Conservation (phyloP, 768 basidiomycete species). For the Tephrocybe sp. region DNA sequence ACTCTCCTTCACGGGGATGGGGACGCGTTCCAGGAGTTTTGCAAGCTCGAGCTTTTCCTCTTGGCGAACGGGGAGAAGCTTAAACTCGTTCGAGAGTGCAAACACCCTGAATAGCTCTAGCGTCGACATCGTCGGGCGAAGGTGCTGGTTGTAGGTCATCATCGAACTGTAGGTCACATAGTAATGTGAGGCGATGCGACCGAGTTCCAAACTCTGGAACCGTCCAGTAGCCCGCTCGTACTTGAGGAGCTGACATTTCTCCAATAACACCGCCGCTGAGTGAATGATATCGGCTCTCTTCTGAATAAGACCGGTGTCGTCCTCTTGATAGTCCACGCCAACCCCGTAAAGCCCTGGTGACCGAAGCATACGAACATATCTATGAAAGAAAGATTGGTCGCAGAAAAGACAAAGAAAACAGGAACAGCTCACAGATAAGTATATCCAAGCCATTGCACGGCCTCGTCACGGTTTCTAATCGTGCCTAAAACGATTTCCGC, state of each 20-base stretch:
- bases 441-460: slow-evolving; percentile 96
- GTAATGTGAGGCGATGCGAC: slow-evolving; percentile 92
- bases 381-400: slow-evolving; percentile 27
- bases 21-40: slow-evolving; percentile 90
- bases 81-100: slow-evolving; percentile 94
- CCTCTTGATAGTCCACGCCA: slow-evolving; percentile 87
- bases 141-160: slow-evolving; percentile 94
- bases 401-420: slow-evolving; percentile 5
- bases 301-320: slow-evolving; percentile 79
- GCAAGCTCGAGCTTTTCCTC: slow-evolving; percentile 85
- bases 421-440: slow-evolving; percentile 76
- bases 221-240: slow-evolving; percentile 88
- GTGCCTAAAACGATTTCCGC: slow-evolving; percentile 97
- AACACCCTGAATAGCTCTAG: slow-evolving; percentile 96
- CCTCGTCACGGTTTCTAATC: slow-evolving; percentile 93
- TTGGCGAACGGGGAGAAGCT: slow-evolving; percentile 68
- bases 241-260: slow-evolving; percentile 92
- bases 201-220: slow-evolving; percentile 92
- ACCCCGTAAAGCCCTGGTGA: slow-evolving; percentile 87
- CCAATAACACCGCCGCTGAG: slow-evolving; percentile 88
- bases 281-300: slow-evolving; percentile 94
- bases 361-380: slow-evolving; percentile 94
- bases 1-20: slow-evolving; percentile 95
- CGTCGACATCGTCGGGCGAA: slow-evolving; percentile 82
- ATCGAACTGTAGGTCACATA: slow-evolving; percentile 96